Percentiles rank a stretch among this genome's conserved stretches.
These are phyloP conservation scores for Pseudopyrenochaeta lycopersici DNA, from an alignment of 2,329 filamentous ascomycete species.

Conservation along the genomic window DNA sequence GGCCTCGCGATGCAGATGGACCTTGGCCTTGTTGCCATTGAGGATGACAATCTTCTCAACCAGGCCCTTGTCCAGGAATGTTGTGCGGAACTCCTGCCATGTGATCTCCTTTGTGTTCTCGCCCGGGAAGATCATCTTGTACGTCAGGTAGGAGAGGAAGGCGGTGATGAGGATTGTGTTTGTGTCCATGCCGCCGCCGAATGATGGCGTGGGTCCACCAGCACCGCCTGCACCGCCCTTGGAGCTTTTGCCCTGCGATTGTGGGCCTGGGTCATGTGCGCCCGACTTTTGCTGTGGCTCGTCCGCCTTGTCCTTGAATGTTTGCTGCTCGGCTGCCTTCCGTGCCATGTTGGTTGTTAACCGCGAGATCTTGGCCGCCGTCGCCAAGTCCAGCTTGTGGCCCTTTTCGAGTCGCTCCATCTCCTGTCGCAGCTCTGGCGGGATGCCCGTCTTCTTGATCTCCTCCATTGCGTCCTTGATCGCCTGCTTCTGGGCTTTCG, in stretches of 20 bases:
- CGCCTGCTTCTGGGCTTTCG: conserved; percentile 67
- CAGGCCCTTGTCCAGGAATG: conserved; percentile 94
- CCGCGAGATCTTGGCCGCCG: conserved; percentile 68
- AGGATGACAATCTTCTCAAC: conserved; percentile 91
- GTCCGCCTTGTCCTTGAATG: conserved; percentile 28
- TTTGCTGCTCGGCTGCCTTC: conserved; percentile 55
- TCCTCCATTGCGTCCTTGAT: conserved; percentile 68
- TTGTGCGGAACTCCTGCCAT: conserved; percentile 94
- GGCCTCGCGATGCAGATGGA: conserved; percentile 80
- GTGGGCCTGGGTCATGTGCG: conserved; percentile 56
- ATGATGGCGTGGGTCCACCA: conserved; percentile 18
- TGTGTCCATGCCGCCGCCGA: conserved; percentile 58
- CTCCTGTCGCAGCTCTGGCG: conserved; percentile 71
- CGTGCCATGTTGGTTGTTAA: conserved; percentile 66
- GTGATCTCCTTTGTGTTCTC: conserved; percentile 83
- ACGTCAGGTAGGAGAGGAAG: conserved; percentile 69
- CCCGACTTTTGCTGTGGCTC: conserved; percentile 55
- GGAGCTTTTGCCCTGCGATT: conserved; percentile 41
- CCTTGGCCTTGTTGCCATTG: conserved; percentile 78
- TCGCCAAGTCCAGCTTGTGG: conserved; percentile 60
- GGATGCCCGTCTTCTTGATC: conserved; percentile 74
- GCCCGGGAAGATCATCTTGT: conserved; percentile 69
- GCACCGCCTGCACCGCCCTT: conserved; percentile 35
- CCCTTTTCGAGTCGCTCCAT: conserved; percentile 64
- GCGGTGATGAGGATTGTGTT: conserved; percentile 65